Conservation (phyloP, 257 asterid genomes). For the Primulina huaijiensis region DNA sequence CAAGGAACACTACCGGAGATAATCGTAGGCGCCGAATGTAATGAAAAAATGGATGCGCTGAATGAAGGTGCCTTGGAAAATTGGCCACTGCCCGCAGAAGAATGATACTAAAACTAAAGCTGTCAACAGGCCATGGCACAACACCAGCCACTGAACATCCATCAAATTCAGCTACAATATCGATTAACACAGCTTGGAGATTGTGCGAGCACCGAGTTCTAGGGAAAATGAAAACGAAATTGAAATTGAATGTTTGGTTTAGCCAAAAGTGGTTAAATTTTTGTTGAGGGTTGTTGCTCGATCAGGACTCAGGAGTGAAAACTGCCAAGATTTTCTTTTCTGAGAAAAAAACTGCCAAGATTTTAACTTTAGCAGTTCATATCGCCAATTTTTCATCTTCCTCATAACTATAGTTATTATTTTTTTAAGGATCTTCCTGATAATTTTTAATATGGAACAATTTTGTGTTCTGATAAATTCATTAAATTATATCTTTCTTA, state of each 20-base stretch:
- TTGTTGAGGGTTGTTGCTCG: neutral
- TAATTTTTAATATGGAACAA: no score
- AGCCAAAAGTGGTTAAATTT: neutral
- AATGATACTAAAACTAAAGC: constrained; percentile 73
- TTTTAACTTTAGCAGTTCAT: neutral
- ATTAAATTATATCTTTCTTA: no score
- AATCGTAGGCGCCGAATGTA: constrained; percentile 83
- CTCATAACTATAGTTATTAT: no score
- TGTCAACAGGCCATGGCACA: constrained; percentile 77
- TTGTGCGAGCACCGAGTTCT: neutral
- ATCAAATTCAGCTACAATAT: constrained; percentile 22
- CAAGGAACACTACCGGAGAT: constrained; percentile 47
- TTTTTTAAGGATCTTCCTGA: no score
- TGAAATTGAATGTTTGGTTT: neutral
- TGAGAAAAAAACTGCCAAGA: no score
- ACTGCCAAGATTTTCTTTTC: neutral
- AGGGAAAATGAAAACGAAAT: neutral
- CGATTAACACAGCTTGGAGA: neutral
- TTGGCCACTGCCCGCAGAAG: constrained; percentile 98
- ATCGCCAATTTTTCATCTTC: no score
- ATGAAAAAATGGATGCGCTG: constrained; percentile 74
- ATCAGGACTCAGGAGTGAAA: neutral
- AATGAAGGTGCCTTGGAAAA: constrained; percentile 84
- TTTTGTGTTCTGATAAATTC: no score
- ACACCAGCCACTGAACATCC: constrained; percentile 78